Evolutionary conservation across 768 basidiomycete species (phyloP).

Genomic region (Suillus fuscotomentosus): DNA sequence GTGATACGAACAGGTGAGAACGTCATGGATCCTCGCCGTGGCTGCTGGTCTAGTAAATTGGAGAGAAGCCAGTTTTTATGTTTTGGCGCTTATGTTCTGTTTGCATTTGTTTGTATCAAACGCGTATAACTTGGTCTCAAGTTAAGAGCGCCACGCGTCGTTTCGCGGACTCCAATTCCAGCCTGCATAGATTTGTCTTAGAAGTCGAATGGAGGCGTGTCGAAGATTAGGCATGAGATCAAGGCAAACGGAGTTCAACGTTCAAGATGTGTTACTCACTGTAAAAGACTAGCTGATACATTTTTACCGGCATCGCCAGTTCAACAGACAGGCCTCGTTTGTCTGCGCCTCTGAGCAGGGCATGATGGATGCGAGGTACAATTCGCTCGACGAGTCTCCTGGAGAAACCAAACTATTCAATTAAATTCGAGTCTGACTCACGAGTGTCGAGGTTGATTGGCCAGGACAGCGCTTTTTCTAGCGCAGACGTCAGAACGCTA

Average conservation of each 20-base stretch:
- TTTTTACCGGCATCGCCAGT: neutral
- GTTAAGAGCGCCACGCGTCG: neutral
- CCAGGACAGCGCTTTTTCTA: too few relatives aligned
- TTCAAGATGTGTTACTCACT: neutral
- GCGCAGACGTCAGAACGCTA: neutral
- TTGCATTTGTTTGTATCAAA: neutral
- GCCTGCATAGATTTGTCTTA: neutral
- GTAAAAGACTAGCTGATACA: neutral
- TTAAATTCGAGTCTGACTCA: too few relatives aligned
- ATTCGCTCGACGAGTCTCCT: too few relatives aligned
- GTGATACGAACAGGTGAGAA: slow-evolving; percentile 57
- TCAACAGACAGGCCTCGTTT: neutral
- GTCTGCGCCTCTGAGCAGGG: neutral
- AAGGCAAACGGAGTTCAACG: neutral
- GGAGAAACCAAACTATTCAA: neutral
- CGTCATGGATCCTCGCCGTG: slow-evolving; percentile 29
- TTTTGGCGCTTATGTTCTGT: neutral
- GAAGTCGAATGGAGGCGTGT: neutral
- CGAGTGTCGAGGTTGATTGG: too few relatives aligned
- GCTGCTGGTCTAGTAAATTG: neutral
- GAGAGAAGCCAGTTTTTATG: neutral
- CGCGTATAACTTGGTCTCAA: neutral
- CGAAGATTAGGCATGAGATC: neutral
- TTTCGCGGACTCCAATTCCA: neutral
- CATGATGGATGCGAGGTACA: neutral